Evolutionary conservation across 805 yeast genomes (phyloP), one percentile per base, ranked within the genome.

Genomic region (Cyberlindnera maclurae): DNA sequence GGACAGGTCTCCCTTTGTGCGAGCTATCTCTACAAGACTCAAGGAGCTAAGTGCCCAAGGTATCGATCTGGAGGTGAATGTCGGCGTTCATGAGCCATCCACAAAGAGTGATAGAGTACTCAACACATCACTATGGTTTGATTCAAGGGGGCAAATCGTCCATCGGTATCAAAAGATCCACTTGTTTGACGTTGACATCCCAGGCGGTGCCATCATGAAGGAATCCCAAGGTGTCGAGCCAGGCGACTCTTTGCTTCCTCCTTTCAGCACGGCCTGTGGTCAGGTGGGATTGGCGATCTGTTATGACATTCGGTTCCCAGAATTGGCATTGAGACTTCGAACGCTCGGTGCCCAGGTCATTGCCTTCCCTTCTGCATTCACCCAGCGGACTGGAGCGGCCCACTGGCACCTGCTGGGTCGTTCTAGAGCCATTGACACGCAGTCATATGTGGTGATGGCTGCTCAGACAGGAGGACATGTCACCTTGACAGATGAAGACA

Each of bases 341-440:
- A 55, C 73, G 9, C 50, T 63, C 37, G 95, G 96, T 3, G 95
- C 96, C 1, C 71, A 85, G 41, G 64, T 90, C 16, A 50, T 90
- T 29, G 73, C 90, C 3, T 90, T 67, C 51, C 97, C 98, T 0
- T 81, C 94, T 18, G 97, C 97, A 0, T 93, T 94, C 68, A 93
- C 96, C 0, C 74, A 83, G 55, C 78, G 79, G 46, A 90, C 97
- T 0, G 98, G 98, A 1, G 77, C 77, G 37, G 86, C 90, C 1
- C 98, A 90, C 54, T 90, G 97, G 95, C 77, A 77, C 38, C 58
- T 75, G 1, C 65, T 90, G 37, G 96, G 86, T 2, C 68, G 77
- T 20, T 82, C 95, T 0, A 66, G 97, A 34, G 97, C 97, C 4
- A 72, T 90, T 11, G 96, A 89, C 55, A 73, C 90, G 2, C 97